A percentile compares a stretch with the other conserved stretches of the same genome.
These are phyloP conservation scores for Cenococcum geophilum DNA, from an alignment of 495 filamentous ascomycete genomes.

Conservation along the genomic window DNA sequence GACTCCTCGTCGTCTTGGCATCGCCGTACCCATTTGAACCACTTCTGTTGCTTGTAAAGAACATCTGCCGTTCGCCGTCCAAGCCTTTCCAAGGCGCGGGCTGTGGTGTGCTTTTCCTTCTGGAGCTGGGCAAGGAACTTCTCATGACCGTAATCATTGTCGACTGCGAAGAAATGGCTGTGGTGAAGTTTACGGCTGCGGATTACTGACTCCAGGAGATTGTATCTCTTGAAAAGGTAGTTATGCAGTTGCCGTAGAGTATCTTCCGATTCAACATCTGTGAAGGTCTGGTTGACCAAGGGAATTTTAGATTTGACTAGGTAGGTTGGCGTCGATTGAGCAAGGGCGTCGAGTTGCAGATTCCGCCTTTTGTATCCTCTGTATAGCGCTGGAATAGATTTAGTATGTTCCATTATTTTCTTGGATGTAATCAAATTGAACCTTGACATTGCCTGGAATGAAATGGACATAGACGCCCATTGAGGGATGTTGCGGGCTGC, in stretches of 20 bases:
- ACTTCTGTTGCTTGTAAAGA: conserved; percentile 45
- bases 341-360: conserved; percentile 28
- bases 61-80: conserved; percentile 45
- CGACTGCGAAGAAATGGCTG: conserved; percentile 47
- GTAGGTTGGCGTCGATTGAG: conserved; percentile 37
- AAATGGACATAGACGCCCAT: conserved; percentile 46
- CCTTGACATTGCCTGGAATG: conserved; percentile 45
- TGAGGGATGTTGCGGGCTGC: conserved; percentile 38
- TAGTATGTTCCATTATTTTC: not conserved
- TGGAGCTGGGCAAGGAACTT: conserved; percentile 45
- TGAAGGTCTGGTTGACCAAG: conserved; percentile 43
- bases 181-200: conserved; percentile 49
- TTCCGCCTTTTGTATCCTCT: conserved; percentile 46
- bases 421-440: conserved; percentile 2
- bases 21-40: conserved; percentile 46
- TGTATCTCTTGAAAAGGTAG: conserved; percentile 42
- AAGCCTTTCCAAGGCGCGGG: conserved; percentile 44
- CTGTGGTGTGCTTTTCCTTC: conserved; percentile 38
- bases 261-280: conserved; percentile 36
- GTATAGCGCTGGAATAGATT: conserved; percentile 39
- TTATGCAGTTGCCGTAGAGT: conserved; percentile 42
- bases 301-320: conserved; percentile 34
- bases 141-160: conserved; percentile 37
- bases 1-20: conserved; percentile 45
- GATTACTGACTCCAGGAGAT: conserved; percentile 47